phyloP scores from a whole-genome alignment of 345 rosid species.

The Citrus cavaleriei region DNA sequence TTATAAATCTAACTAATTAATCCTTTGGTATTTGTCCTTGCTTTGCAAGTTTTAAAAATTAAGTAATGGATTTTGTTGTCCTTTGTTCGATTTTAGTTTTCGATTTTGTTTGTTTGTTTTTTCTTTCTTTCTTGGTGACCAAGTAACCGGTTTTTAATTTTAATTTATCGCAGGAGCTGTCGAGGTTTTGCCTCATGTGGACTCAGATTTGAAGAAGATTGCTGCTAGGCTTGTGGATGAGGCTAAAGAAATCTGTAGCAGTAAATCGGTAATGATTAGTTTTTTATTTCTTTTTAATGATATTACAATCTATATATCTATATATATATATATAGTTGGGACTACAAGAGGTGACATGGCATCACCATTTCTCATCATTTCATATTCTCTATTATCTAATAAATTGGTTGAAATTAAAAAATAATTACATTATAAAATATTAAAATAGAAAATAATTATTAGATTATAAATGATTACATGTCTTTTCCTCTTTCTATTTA shows the following conservation, averaged over 20 bases:
- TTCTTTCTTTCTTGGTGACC: background rate
- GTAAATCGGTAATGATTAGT: constrained; percentile 46
- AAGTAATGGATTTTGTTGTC: background rate
- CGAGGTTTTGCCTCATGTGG: constrained; percentile 64
- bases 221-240: constrained; percentile 65
- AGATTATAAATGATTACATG: too few relatives aligned
- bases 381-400: too few relatives aligned
- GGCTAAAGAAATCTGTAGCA: constrained; percentile 53
- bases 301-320: too few relatives aligned
- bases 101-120: background rate
- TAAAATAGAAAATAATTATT: too few relatives aligned
- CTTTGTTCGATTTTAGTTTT: background rate
- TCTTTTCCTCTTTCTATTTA: too few relatives aligned
- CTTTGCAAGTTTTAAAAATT: too few relatives aligned
- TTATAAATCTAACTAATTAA: background rate
- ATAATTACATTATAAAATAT: too few relatives aligned
- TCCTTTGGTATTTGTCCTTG: background rate
- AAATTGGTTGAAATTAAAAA: too few relatives aligned
- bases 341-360: too few relatives aligned
- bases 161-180: constrained; percentile 50
- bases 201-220: constrained; percentile 66
- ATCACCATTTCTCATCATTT: too few relatives aligned
- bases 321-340: too few relatives aligned
- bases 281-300: too few relatives aligned
- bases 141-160: background rate